Base-by-base conservation (phyloP, 306 rosid species). In the Clitoria ternatea region DNA sequence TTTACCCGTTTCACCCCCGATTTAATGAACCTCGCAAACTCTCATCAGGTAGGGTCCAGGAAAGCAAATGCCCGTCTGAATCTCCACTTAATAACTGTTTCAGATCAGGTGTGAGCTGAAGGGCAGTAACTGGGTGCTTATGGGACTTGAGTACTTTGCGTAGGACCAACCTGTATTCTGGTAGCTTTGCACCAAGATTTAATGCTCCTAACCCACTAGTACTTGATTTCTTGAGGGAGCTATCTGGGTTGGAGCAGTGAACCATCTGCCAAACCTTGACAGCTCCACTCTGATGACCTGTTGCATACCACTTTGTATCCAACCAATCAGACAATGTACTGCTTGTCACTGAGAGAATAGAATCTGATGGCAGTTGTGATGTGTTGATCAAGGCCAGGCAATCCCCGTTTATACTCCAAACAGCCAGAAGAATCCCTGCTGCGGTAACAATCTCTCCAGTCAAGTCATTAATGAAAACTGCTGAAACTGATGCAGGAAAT, bases 251-350 rank as follows among this genome's bases (percentile, higher is more conserved):
- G 60, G 93, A 80, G 85, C 82, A 72, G 84, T 91, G 93, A 68
- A 95, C 87, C 96, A 86, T 91, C 81, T 89, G 96, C 99, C 97
- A 95, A 72, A 95, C 96, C 85, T 95, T 95, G 60, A 95, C 86
- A 18, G 99, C 89, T 67, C 99, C 99, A 75, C 99, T 95, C 90
- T 95, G 99, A 85, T 95, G 99, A 70, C 99, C 99, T 6, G 97
- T 95, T 69, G 86, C 99, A 70, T 85, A 91, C 99, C 99, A 95
- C 80, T 86, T 95, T 3, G 90, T 88, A 69, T 91, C 96, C 81
- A 69, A 83, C 99, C 99, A 95, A 86, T 95, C 99, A 40, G 96
- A 91, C 77, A 68, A 75, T 32, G 91, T 82, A 82, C 96, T 79
- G 65, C 91, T 91, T 26, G 99, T 85, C 72, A 91, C 92, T 0